Evolutionary conservation across 2,329 filamentous ascomycete genomes (phyloP).

Genomic region (Curvularia eragrostidis): DNA sequence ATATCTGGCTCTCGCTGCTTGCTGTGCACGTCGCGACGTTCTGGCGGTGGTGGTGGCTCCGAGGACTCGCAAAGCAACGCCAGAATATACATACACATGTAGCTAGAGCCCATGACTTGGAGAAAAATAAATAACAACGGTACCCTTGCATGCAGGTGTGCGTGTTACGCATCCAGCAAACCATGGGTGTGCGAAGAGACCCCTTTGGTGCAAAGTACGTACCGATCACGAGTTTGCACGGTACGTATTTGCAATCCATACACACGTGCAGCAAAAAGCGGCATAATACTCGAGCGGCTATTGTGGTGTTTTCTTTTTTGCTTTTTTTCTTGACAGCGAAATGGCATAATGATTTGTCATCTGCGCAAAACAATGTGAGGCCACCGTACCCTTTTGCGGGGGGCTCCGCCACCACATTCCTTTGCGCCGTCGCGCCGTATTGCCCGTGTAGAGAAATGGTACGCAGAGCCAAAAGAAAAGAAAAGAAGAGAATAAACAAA

Average conservation of each 20-base stretch:
- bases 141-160: background rate
- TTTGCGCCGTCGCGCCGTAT: background rate
- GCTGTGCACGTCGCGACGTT: background rate
- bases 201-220: background rate
- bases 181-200: background rate
- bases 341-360: background rate
- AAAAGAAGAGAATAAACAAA: background rate
- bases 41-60: background rate
- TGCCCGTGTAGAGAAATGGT: background rate
- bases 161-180: slow-evolving; percentile 1
- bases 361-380: background rate
- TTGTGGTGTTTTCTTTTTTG: background rate
- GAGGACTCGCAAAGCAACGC: background rate
- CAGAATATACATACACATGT: background rate
- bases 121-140: background rate
- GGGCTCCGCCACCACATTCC: background rate
- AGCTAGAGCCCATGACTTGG: background rate
- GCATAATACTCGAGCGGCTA: no score
- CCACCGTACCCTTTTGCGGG: background rate
- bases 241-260: background rate
- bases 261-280: background rate
- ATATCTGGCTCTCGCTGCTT: background rate
- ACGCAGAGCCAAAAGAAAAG: background rate
- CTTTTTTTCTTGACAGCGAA: background rate
- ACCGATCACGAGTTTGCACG: background rate